Conservation (phyloP, 176 grass and related monocot species). For the Miscanthus lutarioriparius region DNA sequence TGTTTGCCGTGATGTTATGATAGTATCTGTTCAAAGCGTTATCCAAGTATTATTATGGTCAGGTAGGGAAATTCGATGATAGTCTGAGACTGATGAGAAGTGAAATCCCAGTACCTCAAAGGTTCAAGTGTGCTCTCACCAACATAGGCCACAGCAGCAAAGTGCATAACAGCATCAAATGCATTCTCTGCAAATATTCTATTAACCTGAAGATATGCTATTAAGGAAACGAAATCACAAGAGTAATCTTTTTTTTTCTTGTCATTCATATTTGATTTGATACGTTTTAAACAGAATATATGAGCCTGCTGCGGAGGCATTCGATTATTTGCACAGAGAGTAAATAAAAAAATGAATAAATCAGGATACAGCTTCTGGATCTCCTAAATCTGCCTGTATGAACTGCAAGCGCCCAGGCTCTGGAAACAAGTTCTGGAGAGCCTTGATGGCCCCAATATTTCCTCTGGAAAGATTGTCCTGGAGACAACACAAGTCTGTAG, state of each 20-base stretch:
- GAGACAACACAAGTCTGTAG: background rate
- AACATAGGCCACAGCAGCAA: slow-evolving; percentile 84
- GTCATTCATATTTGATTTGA: background rate
- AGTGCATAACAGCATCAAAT: slow-evolving; percentile 94
- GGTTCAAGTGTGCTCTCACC: slow-evolving; percentile 90
- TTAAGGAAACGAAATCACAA: background rate
- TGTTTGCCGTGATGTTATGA: slow-evolving; percentile 91
- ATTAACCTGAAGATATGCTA: slow-evolving; percentile 49
- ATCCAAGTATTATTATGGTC: background rate
- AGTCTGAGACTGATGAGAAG: background rate
- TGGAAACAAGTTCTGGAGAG: slow-evolving; percentile 71
- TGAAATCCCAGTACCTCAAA: slow-evolving; percentile 54
- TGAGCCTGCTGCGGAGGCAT: no score
- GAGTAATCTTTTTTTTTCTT: background rate
- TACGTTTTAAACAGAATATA: no score
- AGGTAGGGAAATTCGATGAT: background rate
- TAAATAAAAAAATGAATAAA: no score
- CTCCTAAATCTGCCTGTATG: slow-evolving; percentile 86
- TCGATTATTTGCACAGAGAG: background rate
- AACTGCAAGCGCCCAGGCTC: slow-evolving; percentile 73
- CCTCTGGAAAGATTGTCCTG: slow-evolving; percentile 95
- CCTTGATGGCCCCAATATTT: slow-evolving; percentile 76
- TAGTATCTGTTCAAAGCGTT: slow-evolving; percentile 62
- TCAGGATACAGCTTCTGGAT: slow-evolving; percentile 70
- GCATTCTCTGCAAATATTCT: slow-evolving; percentile 81